These are phyloP conservation scores for Vicia faba DNA, from an alignment of 306 rosid species.

Conservation along the genomic window DNA sequence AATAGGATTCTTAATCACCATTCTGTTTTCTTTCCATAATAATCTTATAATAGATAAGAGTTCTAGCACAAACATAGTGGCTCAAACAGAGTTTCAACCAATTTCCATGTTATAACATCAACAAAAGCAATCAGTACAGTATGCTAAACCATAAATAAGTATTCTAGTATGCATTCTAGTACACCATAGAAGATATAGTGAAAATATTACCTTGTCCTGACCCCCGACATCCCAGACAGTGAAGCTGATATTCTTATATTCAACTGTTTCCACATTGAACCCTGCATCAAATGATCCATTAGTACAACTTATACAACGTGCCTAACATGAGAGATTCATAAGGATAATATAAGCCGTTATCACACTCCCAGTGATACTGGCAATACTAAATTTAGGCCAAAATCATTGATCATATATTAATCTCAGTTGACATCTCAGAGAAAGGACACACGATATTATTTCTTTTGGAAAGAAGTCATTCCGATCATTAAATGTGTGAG, in stretches of 20 bases:
- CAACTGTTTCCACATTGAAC: constrained; percentile 95
- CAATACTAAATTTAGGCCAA: no score
- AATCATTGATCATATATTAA: neutral
- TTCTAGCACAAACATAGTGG: no score
- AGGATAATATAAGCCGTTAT: neutral
- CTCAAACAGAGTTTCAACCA: neutral
- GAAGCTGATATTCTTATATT: constrained; percentile 94
- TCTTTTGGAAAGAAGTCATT: no score
- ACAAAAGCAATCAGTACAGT: neutral
- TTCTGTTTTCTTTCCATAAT: neutral
- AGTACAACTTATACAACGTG: constrained; percentile 6
- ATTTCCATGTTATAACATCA: constrained; percentile 16
- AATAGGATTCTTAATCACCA: neutral
- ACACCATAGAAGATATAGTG: neutral
- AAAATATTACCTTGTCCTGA: constrained; percentile 73
- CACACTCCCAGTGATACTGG: no score
- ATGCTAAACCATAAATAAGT: neutral
- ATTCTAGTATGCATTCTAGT: neutral
- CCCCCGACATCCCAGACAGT: constrained; percentile 99
- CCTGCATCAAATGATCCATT: constrained; percentile 48
- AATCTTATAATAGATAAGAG: no score
- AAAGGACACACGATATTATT: no score
- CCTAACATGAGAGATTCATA: neutral
- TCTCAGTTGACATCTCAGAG: neutral
- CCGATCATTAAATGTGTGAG: no score